Evolutionary conservation across 768 basidiomycete species (phyloP).

Genomic region (Suillus alpinus): DNA sequence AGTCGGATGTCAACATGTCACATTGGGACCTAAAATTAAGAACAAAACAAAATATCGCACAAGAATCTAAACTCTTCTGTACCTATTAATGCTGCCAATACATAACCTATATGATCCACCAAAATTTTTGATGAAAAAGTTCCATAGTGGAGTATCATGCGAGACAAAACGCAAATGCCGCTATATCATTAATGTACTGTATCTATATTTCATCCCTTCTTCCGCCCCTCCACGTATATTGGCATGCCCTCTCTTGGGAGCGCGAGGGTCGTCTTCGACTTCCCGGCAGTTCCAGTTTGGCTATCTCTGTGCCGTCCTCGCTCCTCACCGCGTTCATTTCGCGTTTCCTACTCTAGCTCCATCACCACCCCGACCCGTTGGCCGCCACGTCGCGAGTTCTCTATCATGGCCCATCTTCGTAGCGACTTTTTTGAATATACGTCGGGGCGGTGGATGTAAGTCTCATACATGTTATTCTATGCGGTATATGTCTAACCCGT

Average conservation of each 20-base stretch:
- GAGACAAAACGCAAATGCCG: background rate
- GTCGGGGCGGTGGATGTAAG: conserved; percentile 43
- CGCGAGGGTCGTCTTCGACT: background rate
- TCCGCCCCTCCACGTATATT: no score
- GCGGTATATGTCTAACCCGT: conserved; percentile 26
- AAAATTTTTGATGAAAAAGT: background rate
- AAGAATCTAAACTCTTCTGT: background rate
- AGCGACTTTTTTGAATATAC: conserved; percentile 41
- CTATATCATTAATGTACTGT: background rate
- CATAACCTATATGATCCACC: background rate
- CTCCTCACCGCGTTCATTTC: background rate
- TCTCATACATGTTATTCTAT: conserved; percentile 28
- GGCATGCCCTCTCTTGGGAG: no score
- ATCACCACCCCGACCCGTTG: background rate
- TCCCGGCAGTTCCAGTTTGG: background rate
- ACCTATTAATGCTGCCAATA: background rate
- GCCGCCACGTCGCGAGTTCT: conserved; percentile 5
- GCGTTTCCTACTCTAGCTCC: background rate
- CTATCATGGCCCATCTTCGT: conserved; percentile 25
- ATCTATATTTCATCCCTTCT: no score
- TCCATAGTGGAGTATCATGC: background rate
- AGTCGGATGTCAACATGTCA: background rate
- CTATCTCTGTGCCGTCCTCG: background rate
- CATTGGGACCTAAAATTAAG: background rate
- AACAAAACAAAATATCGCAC: background rate